Percentiles rank a stretch among this genome's conserved stretches.
These are phyloP conservation scores for Metschnikowia dekortorum DNA, from an alignment of 805 yeast genomes.

Conservation along the genomic window DNA sequence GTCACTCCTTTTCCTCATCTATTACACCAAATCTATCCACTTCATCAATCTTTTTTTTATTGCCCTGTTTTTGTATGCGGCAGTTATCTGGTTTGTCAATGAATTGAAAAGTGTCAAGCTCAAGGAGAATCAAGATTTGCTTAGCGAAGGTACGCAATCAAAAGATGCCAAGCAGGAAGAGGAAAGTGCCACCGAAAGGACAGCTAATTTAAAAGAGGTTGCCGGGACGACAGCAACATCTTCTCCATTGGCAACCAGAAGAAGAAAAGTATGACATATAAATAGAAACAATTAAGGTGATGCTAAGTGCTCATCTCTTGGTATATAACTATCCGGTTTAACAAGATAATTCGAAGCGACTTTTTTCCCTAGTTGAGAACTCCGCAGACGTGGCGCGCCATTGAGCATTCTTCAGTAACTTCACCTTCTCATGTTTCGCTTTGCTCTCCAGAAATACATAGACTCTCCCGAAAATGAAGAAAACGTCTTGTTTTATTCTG, in stretches of 20 bases:
- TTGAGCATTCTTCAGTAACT: neutral
- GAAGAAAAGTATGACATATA: constrained; percentile 11
- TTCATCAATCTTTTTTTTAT: constrained; percentile 51
- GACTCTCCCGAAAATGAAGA: constrained; percentile 40
- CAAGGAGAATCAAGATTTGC: constrained; percentile 40
- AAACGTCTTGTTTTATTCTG: constrained; percentile 45
- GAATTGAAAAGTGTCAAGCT: constrained; percentile 55
- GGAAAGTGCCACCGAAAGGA: neutral
- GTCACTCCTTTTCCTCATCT: constrained; percentile 55
- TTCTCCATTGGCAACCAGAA: constrained; percentile 5
- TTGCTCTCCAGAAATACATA: constrained; percentile 48
- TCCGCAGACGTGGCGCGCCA: neutral
- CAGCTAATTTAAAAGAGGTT: neutral
- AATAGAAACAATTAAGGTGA: neutral
- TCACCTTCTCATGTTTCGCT: constrained; percentile 39
- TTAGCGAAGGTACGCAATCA: constrained; percentile 18
- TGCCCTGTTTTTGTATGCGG: constrained; percentile 65
- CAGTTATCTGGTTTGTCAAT: constrained; percentile 81
- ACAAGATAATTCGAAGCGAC: neutral
- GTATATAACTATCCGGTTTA: neutral
- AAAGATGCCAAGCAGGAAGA: neutral
- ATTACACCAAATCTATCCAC: constrained; percentile 64
- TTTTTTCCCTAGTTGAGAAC: neutral
- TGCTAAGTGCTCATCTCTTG: neutral
- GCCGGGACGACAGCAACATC: neutral